Evolutionary conservation across 2,329 filamentous ascomycete species (phyloP), one percentile per base, ranked within the genome.

Genomic region (Colletotrichum falcatum): DNA sequence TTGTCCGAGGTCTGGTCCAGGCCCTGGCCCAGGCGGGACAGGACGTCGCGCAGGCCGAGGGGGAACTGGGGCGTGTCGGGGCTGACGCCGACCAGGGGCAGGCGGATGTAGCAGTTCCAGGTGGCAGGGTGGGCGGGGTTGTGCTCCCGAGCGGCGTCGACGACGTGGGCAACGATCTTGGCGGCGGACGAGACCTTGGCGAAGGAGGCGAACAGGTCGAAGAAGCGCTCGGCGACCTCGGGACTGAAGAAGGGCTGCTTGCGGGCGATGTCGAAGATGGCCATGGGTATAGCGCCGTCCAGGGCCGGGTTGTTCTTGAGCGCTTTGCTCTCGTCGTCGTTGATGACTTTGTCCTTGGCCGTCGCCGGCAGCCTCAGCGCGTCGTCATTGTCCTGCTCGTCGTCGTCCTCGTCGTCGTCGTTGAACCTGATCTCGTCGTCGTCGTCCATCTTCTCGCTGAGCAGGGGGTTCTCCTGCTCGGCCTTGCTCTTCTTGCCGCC

Each of bases 241-340:
- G 90, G 81, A 70, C 88, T 88, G 78, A 91, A 90, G 74, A 92
- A 90, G 62, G 92, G 88, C 76, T 97, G 91, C 79, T 92, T 94
- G 83, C 90, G 90, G 7, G 94, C 91, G 28, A 94, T 90, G 76
- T 97, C 94, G 77, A 97, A 98, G 58, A 99, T 93, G 48, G 95
- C 94, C 66, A 94, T 88, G 2, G 96, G 95, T 74, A 99, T 97
- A 20, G 94, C 96, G n/a, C 96, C 96, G 71, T 92, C 93, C 73
- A 98, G 86, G 12, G 94, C 94, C 5, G 95, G 94, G 58, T 94
- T 95, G 67, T 89, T 90, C 76, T 92, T 85, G 73, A 97, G 83
- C 64, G 84, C 83, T 74, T 81, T 77, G 5, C 81, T 79, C 0
- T 82, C 81, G 65, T 85, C 80, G 66, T 85, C 81, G 73, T 85